These are phyloP conservation scores for Trichoderma sp. DNA, from an alignment of 2,329 filamentous ascomycete genomes.

Conservation along the genomic window DNA sequence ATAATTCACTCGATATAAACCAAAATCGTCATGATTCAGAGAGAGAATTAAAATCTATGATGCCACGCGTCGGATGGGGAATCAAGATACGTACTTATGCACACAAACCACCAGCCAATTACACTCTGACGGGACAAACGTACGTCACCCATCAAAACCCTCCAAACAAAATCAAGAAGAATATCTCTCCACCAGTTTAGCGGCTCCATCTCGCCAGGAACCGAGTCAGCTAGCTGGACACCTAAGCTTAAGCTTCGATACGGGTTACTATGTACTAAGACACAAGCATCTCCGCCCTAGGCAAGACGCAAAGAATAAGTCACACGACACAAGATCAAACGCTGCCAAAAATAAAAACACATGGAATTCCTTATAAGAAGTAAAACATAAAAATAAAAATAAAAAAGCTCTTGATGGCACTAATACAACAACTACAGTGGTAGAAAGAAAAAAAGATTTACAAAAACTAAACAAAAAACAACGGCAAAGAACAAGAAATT, in stretches of 20 bases:
- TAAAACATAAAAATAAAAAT: not conserved
- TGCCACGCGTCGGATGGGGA: not conserved
- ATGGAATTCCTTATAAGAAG: not conserved
- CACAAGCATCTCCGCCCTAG: not conserved
- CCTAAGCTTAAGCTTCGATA: not conserved
- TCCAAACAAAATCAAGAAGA: not conserved
- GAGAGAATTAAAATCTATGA: not conserved
- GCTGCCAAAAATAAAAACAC: not conserved
- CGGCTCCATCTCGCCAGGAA: not conserved
- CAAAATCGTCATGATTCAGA: no score
- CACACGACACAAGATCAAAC: not conserved
- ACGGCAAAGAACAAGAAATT: not conserved
- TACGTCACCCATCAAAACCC: not conserved
- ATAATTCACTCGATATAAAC: not conserved
- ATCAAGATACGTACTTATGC: not conserved
- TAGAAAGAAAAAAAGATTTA: slow-evolving; percentile 8
- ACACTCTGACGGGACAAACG: not conserved
- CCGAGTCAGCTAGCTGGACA: not conserved
- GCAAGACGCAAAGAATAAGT: not conserved
- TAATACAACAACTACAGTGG: slow-evolving; percentile 14
- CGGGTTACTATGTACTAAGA: not conserved
- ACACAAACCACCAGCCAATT: not conserved
- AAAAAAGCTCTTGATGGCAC: not conserved
- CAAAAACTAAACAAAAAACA: not conserved
- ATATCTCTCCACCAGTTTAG: not conserved